A percentile compares a stretch with the other conserved stretches of the same genome.
Conservation (phyloP, 495 filamentous ascomycete species). For the Pseudoneurospora amorphoporcata region DNA sequence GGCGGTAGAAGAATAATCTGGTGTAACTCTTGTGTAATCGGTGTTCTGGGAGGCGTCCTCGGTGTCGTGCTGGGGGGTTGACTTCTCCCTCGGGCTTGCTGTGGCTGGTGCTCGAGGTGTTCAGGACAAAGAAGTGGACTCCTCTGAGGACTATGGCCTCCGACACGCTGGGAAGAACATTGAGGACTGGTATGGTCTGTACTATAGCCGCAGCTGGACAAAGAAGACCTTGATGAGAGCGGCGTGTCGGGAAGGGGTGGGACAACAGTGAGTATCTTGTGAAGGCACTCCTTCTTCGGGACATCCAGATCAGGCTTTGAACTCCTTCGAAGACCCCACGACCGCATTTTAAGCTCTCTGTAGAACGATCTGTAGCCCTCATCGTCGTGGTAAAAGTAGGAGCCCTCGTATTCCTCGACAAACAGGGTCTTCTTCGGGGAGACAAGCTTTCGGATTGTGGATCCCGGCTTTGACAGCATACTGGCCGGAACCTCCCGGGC, state of each 20-base stretch:
- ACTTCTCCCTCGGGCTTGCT: slow-evolving; percentile 7
- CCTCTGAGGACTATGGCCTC: slow-evolving; percentile 14
- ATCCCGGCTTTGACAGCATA: slow-evolving; percentile 34
- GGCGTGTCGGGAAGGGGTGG: slow-evolving; percentile 36
- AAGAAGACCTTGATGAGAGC: slow-evolving; percentile 38
- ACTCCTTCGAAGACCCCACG: slow-evolving; percentile 19
- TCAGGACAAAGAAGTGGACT: slow-evolving; percentile 19
- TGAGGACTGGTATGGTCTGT: slow-evolving; percentile 12
- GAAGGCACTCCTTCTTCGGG: slow-evolving; percentile 29
- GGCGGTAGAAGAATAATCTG: slow-evolving; percentile 3
- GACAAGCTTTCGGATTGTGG: slow-evolving; percentile 36
- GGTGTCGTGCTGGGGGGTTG: neutral
- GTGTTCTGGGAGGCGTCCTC: neutral
- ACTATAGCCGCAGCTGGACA: slow-evolving; percentile 32
- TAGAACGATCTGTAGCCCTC: slow-evolving; percentile 9
- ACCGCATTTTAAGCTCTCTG: slow-evolving; percentile 16
- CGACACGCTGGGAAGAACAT: slow-evolving; percentile 11
- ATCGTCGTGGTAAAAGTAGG: slow-evolving; percentile 21
- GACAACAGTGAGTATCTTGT: slow-evolving; percentile 24
- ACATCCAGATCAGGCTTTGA: slow-evolving; percentile 31
- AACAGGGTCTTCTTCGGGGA: slow-evolving; percentile 22
- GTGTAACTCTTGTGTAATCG: neutral
- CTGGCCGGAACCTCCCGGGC: slow-evolving; percentile 7
- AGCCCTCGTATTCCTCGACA: slow-evolving; percentile 23
- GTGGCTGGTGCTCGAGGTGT: slow-evolving; percentile 10